Evolutionary conservation across 345 rosid genomes (phyloP).

Genomic region (Excoecaria cochinchinensis): DNA sequence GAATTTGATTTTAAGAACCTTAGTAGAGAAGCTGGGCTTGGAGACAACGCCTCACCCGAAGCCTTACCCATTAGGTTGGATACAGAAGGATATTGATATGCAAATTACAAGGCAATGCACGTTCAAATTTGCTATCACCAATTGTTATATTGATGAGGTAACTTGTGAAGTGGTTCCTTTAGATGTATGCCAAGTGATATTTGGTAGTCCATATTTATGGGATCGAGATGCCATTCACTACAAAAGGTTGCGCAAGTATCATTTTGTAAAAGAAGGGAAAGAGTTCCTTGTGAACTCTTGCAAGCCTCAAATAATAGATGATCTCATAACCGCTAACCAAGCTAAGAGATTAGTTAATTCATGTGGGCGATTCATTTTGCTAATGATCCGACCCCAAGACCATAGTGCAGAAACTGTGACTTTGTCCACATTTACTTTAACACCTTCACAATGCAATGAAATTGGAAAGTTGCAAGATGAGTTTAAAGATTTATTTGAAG

Average conservation of each 20-base stretch:
- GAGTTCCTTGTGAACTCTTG: too few relatives aligned
- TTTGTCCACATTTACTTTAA: neutral
- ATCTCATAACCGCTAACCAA: too few relatives aligned
- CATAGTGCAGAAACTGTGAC: too few relatives aligned
- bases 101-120: neutral
- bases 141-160: neutral
- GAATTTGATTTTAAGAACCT: too few relatives aligned
- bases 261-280: too few relatives aligned
- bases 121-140: neutral
- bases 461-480: neutral
- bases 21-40: neutral
- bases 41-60: neutral
- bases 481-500: too few relatives aligned
- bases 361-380: too few relatives aligned
- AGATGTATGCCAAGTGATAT: slow-evolving; percentile 1
- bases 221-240: too few relatives aligned
- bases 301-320: too few relatives aligned
- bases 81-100: neutral
- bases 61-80: neutral
- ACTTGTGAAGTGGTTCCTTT: neutral
- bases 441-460: neutral
- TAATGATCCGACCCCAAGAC: too few relatives aligned
- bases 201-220: slow-evolving; percentile 3
- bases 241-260: too few relatives aligned
- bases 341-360: too few relatives aligned